These are phyloP conservation scores for Dactylellina drechsleri DNA, from an alignment of 2,329 filamentous ascomycete species.

Conservation along the genomic window DNA sequence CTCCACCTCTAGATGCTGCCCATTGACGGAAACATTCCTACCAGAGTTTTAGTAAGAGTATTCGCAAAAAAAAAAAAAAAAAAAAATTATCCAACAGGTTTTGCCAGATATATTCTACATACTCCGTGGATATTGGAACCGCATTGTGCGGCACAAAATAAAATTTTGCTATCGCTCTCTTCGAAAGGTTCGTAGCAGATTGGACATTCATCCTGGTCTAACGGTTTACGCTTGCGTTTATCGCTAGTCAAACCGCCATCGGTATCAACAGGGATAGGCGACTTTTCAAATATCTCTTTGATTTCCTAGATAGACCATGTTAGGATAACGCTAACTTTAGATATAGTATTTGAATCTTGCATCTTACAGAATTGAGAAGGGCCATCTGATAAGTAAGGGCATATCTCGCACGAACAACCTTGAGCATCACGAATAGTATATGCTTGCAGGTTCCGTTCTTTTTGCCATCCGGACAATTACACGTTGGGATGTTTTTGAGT, in stretches of 20 bases:
- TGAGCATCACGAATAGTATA: conserved; percentile 70
- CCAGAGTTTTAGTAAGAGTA: neutral
- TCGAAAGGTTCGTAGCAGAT: conserved; percentile 69
- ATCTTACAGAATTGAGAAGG: conserved; percentile 64
- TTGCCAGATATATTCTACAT: neutral
- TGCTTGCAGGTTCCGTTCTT: conserved; percentile 68
- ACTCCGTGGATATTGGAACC: conserved; percentile 58
- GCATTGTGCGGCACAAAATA: conserved; percentile 58
- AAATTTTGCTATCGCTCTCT: conserved; percentile 55
- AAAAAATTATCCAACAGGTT: too few species aligned
- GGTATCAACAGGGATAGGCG: conserved; percentile 64
- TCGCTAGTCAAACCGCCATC: conserved; percentile 28
- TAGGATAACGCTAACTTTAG: neutral
- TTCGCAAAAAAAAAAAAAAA: neutral
- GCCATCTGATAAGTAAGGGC: conserved; percentile 72
- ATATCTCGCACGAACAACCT: conserved; percentile 69
- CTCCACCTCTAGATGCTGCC: conserved; percentile 51
- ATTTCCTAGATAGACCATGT: conserved; percentile 65
- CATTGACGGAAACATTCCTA: conserved; percentile 57
- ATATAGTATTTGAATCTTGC: too few species aligned
- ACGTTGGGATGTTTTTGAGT: conserved; percentile 67
- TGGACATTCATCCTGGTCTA: conserved; percentile 68
- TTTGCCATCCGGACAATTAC: conserved; percentile 68
- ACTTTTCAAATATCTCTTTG: conserved; percentile 68
- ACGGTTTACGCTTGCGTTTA: conserved; percentile 63